Conservation (phyloP, 176 grass and related monocot genomes). For the Secale cereale region DNA sequence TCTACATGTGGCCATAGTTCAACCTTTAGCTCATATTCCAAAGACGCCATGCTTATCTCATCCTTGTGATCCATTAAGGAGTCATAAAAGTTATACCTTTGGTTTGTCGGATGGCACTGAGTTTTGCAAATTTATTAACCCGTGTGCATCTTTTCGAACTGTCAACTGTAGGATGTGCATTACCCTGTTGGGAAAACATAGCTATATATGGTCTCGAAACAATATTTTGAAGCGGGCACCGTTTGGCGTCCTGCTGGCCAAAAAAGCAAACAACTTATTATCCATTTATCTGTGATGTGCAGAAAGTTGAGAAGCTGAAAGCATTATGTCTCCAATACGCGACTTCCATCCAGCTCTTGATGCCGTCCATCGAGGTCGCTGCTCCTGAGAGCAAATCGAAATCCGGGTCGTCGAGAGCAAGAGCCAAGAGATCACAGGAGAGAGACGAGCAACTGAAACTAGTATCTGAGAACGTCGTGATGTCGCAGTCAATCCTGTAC, state of each 20-base stretch:
- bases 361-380: constrained; percentile 61
- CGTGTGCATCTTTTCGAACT: neutral
- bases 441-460: constrained; percentile 56
- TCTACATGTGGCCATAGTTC: neutral
- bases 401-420: constrained; percentile 34
- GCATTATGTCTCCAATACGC: constrained; percentile 81
- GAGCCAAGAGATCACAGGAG: constrained; percentile 36
- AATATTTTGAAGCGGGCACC: neutral
- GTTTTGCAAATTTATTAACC: neutral
- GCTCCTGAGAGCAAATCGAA: constrained; percentile 41
- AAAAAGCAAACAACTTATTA: constrained; percentile 6
- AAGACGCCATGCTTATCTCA: neutral
- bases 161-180: neutral
- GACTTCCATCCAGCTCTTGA: constrained; percentile 76
- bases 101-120: neutral
- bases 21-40: neutral
- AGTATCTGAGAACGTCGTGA: constrained; percentile 54
- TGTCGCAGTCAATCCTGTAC: constrained; percentile 82
- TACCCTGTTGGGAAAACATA: neutral
- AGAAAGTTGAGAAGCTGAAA: constrained; percentile 97
- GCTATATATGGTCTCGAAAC: neutral
- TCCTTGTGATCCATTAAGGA: neutral
- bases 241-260: neutral
- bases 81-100: neutral
- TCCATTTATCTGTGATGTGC: constrained; percentile 22